Base-by-base conservation (phyloP, 345 rosid species). In the Camelina hispida region DNA sequence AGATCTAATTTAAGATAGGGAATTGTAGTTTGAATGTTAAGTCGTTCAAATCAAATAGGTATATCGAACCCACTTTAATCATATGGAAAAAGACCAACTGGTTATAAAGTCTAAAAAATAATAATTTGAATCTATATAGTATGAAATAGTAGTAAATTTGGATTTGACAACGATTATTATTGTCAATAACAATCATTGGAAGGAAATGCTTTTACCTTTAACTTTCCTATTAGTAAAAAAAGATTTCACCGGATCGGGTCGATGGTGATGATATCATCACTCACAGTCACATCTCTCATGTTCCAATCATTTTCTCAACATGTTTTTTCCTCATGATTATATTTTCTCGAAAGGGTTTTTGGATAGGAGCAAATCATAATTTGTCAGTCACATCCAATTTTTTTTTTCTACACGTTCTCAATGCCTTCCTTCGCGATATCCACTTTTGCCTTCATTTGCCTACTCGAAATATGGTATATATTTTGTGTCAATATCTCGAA, bases 1-100 rank as follows among this genome's bases (percentile, higher is more conserved):
- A 58, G 73, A 50, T 38, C 54, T 38, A 66, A 74, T 38, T 16
- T 59, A 18, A 37, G 59, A 66, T 37, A 16, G 67, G 32, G 72
- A 66, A 58, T 16, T 66, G 44, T 53, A 20, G 74, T 68, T 68
- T 61, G 48, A 61, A 76, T 68, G 50, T 68, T 61, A 9, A 77
- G 46, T 69, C 52, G 51, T 62, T 69, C 59, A 54, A 76, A 69
- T 76, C 63, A 68, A 68, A 68, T 68, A 51, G 35, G 53, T 52
- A 37, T 60, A 20, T 40, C 47, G 37, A 62, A 34, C 69, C 50
- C 56, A 76, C 80, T 62, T 69, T 76, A 76, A 69, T 69, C 75
- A 76, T 76, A 70, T 47, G 54, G 66, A 77, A 56, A 70, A 70
- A 77, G 75, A 77, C 76, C 66, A 77, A 70, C 76, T 70, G 42